Percentiles rank a stretch among this genome's conserved stretches.
phyloP scores from a whole-genome alignment of 257 asterid species.

The Solanum paucissectum region DNA sequence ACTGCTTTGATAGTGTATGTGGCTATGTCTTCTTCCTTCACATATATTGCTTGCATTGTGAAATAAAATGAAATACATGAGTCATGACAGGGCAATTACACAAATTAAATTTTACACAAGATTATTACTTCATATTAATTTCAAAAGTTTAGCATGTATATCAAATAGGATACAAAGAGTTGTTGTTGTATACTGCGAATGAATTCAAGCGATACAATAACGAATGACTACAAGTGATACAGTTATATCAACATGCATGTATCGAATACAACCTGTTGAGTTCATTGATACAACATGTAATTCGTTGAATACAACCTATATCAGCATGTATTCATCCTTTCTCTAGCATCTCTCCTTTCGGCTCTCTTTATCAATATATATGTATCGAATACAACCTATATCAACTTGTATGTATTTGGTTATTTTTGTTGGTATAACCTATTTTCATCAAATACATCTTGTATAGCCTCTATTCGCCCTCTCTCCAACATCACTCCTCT shows the following conservation, averaged over 20 bases:
- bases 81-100: neutral
- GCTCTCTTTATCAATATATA: neutral
- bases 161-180: neutral
- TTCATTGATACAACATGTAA: neutral
- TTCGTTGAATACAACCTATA: neutral
- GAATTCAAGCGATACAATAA: neutral
- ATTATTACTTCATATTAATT: neutral
- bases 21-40: slow-evolving; percentile 47
- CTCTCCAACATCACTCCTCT: neutral
- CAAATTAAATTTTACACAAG: no score
- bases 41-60: slow-evolving; percentile 30
- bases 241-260: neutral
- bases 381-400: neutral
- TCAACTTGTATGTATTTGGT: neutral
- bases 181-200: neutral
- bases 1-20: slow-evolving; percentile 47
- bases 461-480: neutral
- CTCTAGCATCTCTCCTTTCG: neutral
- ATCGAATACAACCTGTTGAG: neutral
- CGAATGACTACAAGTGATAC: neutral
- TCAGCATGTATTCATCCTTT: neutral
- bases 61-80: neutral
- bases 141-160: neutral
- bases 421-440: neutral
- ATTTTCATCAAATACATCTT: neutral